Percentiles rank a stretch among this genome's conserved stretches.
phyloP scores from a whole-genome alignment of 2,329 filamentous ascomycete genomes.

The Pyrenochaeta sp. region DNA sequence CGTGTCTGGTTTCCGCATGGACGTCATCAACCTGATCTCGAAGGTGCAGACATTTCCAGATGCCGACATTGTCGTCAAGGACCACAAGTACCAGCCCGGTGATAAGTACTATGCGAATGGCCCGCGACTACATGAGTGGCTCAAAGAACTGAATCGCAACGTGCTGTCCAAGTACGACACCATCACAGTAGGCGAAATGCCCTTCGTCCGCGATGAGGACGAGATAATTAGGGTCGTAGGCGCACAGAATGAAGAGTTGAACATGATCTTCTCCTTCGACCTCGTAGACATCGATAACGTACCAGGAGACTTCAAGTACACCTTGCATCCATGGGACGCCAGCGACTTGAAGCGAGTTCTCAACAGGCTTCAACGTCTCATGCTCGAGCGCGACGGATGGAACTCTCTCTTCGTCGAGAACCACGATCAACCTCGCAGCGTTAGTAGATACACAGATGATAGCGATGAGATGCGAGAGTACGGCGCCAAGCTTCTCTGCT shows the following conservation, averaged over 20 bases:
- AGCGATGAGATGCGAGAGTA: constrained; percentile 56
- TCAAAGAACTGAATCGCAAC: constrained; percentile 69
- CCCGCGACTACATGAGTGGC: constrained; percentile 73
- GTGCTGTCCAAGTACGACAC: constrained; percentile 69
- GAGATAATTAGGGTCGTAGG: constrained; percentile 58
- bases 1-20: constrained; percentile 59
- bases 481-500: constrained; percentile 57
- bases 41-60: constrained; percentile 44
- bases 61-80: constrained; percentile 37
- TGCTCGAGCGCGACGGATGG: constrained; percentile 53
- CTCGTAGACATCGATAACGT: constrained; percentile 51
- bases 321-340: constrained; percentile 44
- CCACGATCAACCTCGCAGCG: constrained; percentile 61
- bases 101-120: constrained; percentile 70
- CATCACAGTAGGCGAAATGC: constrained; percentile 73
- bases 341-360: constrained; percentile 45
- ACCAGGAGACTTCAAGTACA: constrained; percentile 48
- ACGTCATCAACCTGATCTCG: constrained; percentile 50
- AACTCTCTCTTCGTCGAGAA: constrained; percentile 63
- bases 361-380: constrained; percentile 46
- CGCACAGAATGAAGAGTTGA: constrained; percentile 60
- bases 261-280: constrained; percentile 72
- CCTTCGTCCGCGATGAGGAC: constrained; percentile 58
- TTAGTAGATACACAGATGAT: constrained; percentile 60
- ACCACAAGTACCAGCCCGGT: constrained; percentile 51